These are phyloP conservation scores for Vinca minor DNA, from an alignment of 257 asterid genomes.

Conservation along the genomic window DNA sequence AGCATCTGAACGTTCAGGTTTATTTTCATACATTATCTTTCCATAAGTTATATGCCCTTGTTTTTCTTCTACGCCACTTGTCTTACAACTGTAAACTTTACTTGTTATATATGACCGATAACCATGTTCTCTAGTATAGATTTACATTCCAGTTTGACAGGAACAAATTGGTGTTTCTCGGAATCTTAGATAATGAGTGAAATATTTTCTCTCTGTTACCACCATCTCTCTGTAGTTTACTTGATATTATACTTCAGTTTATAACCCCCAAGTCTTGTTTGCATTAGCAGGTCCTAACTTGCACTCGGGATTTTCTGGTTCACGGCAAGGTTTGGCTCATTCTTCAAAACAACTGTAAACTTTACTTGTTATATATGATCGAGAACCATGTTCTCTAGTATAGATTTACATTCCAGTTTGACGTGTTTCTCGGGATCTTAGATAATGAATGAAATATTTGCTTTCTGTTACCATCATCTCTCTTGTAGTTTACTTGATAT, in stretches of 20 bases:
- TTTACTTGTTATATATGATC: no score
- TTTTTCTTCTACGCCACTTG: no score
- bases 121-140: not conserved
- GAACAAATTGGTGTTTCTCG: not conserved
- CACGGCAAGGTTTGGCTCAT: not conserved
- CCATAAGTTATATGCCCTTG: not conserved
- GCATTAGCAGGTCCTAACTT: no score
- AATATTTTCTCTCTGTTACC: not conserved
- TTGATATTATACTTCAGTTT: no score
- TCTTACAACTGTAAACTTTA: no score
- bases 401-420: not conserved
- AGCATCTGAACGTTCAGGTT: not conserved
- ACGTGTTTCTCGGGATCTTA: not conserved
- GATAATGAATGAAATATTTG: not conserved
- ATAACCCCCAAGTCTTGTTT: no score
- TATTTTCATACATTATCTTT: not conserved
- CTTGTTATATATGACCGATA: no score
- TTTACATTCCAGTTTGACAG: not conserved
- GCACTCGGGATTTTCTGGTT: not conserved
- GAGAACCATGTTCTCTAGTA: not conserved
- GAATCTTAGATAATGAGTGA: not conserved
- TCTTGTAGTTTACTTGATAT: no score
- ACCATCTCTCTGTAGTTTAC: not conserved
- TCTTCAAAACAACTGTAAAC: not conserved
- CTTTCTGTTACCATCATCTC: not conserved